Evolutionary conservation across 768 basidiomycete genomes (phyloP).

Genomic region (Solioccasus polychromus): DNA sequence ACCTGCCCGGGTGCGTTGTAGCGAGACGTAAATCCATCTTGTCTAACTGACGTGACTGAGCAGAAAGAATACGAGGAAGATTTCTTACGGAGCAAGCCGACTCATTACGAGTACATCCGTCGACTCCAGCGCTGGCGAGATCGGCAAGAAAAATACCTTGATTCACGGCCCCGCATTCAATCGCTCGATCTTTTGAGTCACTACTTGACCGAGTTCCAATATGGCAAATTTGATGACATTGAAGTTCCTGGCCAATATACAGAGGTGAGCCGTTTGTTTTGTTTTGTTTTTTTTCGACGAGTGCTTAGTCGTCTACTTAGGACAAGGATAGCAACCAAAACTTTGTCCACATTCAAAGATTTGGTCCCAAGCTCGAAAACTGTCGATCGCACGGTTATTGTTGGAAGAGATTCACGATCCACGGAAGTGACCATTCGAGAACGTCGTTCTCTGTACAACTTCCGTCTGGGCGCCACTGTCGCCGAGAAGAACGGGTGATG

Average conservation of each 20-base stretch:
- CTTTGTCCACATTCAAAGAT: constrained; percentile 88
- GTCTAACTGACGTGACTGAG: constrained; percentile 2
- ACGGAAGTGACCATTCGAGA: constrained; percentile 86
- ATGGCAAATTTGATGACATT: constrained; percentile 95
- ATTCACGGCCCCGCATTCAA: constrained; percentile 78
- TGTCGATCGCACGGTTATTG: constrained; percentile 82
- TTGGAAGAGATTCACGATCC: constrained; percentile 87
- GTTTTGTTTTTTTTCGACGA: neutral
- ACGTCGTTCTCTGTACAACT: constrained; percentile 91
- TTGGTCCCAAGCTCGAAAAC: constrained; percentile 87
- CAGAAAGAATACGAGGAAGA: constrained; percentile 91
- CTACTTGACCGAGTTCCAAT: constrained; percentile 96
- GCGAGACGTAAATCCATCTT: neutral
- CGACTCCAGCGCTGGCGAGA: constrained; percentile 93
- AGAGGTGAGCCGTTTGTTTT: constrained; percentile 53
- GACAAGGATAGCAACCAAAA: constrained; percentile 93
- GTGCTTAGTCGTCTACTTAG: constrained; percentile 39
- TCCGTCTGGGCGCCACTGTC: constrained; percentile 78
- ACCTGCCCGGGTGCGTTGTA: constrained; percentile 50
- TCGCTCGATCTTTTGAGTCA: constrained; percentile 85
- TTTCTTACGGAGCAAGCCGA: constrained; percentile 76
- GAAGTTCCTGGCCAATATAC: constrained; percentile 99
- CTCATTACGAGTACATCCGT: constrained; percentile 82
- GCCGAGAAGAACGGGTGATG: constrained; percentile 89
- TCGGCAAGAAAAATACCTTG: constrained; percentile 80